Percentiles rank a stretch among this genome's conserved stretches.
These are phyloP conservation scores for Aegilops longissima DNA, from an alignment of 176 grass and related monocot genomes.

Conservation along the genomic window DNA sequence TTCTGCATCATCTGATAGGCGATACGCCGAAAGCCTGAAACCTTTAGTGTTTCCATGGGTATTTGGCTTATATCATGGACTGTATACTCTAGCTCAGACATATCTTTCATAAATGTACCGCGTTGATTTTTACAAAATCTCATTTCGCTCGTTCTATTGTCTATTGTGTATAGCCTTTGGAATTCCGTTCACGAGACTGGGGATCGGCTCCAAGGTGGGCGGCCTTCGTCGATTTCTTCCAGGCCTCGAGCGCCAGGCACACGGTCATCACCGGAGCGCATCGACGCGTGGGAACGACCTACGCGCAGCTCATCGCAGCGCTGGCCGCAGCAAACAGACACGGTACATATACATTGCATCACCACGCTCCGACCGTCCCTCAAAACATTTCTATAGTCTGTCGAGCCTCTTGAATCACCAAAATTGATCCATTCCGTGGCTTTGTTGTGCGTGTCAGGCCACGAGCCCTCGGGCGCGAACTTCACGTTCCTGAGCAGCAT, in stretches of 20 bases:
- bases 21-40: neutral
- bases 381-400: neutral
- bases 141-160: neutral
- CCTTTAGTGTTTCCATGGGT: neutral
- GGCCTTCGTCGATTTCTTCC: constrained; percentile 91
- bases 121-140: neutral
- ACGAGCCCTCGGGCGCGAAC: constrained; percentile 31
- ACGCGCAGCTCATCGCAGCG: constrained; percentile 73
- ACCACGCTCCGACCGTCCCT: neutral
- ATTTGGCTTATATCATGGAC: neutral
- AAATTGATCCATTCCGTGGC: neutral
- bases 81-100: neutral
- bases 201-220: constrained; percentile 83
- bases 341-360: constrained; percentile 51
- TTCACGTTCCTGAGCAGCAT: constrained; percentile 89
- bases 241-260: constrained; percentile 61
- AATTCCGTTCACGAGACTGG: constrained; percentile 80
- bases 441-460: constrained; percentile 27
- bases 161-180: constrained; percentile 25
- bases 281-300: constrained; percentile 76
- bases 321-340: constrained; percentile 64
- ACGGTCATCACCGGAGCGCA: constrained; percentile 80
- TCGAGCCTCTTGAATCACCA: neutral
- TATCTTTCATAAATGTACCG: neutral
- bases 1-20: neutral